Percentiles rank a stretch among this genome's conserved stretches.
These are phyloP conservation scores for Xylaria sp. DNA, from an alignment of 2,329 filamentous ascomycete genomes.

Conservation along the genomic window DNA sequence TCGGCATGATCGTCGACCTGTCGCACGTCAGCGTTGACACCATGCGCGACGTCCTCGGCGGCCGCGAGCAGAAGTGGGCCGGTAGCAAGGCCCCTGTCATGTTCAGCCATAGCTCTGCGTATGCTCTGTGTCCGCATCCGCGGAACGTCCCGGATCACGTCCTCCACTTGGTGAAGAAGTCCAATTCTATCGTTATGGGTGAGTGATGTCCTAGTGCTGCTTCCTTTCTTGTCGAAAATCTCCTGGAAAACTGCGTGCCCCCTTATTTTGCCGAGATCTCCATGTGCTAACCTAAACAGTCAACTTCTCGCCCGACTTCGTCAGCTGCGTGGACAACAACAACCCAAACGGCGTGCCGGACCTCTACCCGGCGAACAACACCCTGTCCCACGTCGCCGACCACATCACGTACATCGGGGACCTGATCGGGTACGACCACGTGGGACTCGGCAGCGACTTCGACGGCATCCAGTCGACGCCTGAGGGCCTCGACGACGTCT, in stretches of 20 bases:
- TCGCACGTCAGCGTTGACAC: constrained; percentile 81
- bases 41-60: constrained; percentile 83
- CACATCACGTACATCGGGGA: constrained; percentile 87
- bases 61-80: constrained; percentile 64
- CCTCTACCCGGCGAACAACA: constrained; percentile 74
- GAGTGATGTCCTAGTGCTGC: constrained; percentile 27
- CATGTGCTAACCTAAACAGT: constrained; percentile 56
- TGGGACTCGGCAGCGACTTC: constrained; percentile 90
- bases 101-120: constrained; percentile 88
- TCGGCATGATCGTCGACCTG: constrained; percentile 95
- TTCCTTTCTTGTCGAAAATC: not conserved
- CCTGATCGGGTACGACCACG: constrained; percentile 85
- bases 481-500: constrained; percentile 83
- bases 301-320: constrained; percentile 86
- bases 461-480: constrained; percentile 79
- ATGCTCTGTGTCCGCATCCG: constrained; percentile 84
- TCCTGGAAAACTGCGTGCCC: not conserved
- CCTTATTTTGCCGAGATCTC: not conserved
- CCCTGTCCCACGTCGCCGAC: constrained; percentile 78
- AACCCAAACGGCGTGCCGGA: constrained; percentile 74
- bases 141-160: constrained; percentile 91
- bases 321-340: constrained; percentile 75
- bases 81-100: constrained; percentile 86
- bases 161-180: constrained; percentile 77
- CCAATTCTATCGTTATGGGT: constrained; percentile 81